These are phyloP conservation scores for Colletotrichum graminicola DNA, from an alignment of 2,329 filamentous ascomycete genomes.

Conservation along the genomic window DNA sequence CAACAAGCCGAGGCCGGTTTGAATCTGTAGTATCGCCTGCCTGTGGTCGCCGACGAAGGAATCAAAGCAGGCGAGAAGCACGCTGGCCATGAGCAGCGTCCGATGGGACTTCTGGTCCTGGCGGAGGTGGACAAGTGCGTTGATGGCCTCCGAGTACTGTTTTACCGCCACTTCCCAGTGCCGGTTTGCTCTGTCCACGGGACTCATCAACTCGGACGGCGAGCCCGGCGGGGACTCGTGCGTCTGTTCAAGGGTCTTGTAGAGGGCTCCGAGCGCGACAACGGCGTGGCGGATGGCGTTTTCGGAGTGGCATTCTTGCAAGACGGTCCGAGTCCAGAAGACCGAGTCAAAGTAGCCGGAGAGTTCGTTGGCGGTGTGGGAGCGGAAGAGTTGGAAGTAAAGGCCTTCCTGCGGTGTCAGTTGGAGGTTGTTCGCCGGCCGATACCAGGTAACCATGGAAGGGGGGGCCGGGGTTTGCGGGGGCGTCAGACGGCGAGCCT, in stretches of 20 bases:
- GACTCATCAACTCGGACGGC: conserved; percentile 52
- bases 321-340: conserved; percentile 74
- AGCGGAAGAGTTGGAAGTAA: conserved; percentile 73
- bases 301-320: conserved; percentile 73
- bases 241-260: conserved; percentile 73
- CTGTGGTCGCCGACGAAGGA: conserved; percentile 74
- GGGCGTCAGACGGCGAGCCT: conserved; percentile 46
- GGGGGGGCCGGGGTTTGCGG: conserved; percentile 50
- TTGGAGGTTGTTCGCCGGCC: conserved; percentile 59
- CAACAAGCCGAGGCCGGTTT: conserved; percentile 67
- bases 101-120: conserved; percentile 61
- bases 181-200: conserved; percentile 55
- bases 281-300: conserved; percentile 74
- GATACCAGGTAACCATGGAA: conserved; percentile 52
- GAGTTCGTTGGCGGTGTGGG: conserved; percentile 71
- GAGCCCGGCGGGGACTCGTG: conserved; percentile 64
- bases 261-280: conserved; percentile 74
- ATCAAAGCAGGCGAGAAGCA: conserved; percentile 76
- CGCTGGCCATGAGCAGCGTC: conserved; percentile 72
- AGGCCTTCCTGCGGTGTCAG: conserved; percentile 65
- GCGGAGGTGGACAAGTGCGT: conserved; percentile 60
- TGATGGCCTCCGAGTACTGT: conserved; percentile 70
- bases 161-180: conserved; percentile 73
- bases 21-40: conserved; percentile 72
- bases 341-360: conserved; percentile 76